Conservation (phyloP, 805 yeast genomes). For the Teunomyces cretensis region DNA sequence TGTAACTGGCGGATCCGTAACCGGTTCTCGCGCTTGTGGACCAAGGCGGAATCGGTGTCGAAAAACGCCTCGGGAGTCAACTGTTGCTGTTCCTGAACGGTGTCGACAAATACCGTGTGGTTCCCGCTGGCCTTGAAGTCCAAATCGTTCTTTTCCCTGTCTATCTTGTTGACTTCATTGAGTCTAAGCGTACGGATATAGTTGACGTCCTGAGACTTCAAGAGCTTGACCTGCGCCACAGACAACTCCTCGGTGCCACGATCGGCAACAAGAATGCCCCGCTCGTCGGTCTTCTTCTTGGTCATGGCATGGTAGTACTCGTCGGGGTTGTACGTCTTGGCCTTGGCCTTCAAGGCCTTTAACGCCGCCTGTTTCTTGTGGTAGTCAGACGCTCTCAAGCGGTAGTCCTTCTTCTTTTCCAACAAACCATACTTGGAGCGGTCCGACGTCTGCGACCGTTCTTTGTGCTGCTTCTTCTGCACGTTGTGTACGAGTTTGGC, state of each 20-base stretch:
- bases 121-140: slow-evolving; percentile 60
- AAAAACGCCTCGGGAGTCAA: slow-evolving; percentile 69
- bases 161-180: slow-evolving; percentile 65
- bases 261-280: slow-evolving; percentile 67
- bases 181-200: slow-evolving; percentile 77
- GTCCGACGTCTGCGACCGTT: slow-evolving; percentile 81
- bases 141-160: slow-evolving; percentile 50
- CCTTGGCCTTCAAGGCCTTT: slow-evolving; percentile 72
- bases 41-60: slow-evolving; percentile 64
- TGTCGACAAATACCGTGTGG: slow-evolving; percentile 85
- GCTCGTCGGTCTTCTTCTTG: slow-evolving; percentile 59
- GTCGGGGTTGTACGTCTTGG: slow-evolving; percentile 79
- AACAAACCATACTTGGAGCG: slow-evolving; percentile 78
- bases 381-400: slow-evolving; percentile 53
- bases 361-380: slow-evolving; percentile 62
- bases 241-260: slow-evolving; percentile 61
- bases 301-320: slow-evolving; percentile 97
- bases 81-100: slow-evolving; percentile 49
- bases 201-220: slow-evolving; percentile 89
- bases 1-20: slow-evolving; percentile 60
- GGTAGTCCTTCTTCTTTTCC: slow-evolving; percentile 73
- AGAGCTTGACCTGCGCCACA: slow-evolving; percentile 73
- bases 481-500: slow-evolving; percentile 82
- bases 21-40: slow-evolving; percentile 70
- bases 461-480: slow-evolving; percentile 95